Evolutionary conservation across 192 early-diverging fungal species (phyloP).

Genomic region (Irineochytrium annulatum): DNA sequence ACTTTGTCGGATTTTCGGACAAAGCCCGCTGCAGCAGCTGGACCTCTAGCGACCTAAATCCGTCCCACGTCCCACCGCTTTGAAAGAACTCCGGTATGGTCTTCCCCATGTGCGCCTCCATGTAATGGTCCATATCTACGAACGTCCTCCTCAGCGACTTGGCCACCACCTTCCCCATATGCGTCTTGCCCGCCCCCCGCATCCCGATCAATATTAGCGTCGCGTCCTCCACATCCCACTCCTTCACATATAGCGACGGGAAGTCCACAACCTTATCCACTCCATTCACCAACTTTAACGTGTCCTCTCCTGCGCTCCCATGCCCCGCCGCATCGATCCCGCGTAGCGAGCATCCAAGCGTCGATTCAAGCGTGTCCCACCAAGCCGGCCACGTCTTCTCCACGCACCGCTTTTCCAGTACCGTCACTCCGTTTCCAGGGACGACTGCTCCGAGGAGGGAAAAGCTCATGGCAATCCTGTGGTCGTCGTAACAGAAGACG

Average conservation of each 20-base stretch:
- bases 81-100: slow-evolving; percentile 79
- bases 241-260: neutral
- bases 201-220: slow-evolving; percentile 95
- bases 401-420: slow-evolving; percentile 94
- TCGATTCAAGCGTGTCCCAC: slow-evolving; percentile 92
- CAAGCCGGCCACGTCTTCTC: slow-evolving; percentile 99
- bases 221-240: slow-evolving; percentile 27
- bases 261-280: no score
- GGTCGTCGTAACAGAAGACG: slow-evolving; percentile 95
- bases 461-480: slow-evolving; percentile 97
- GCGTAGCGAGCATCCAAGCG: slow-evolving; percentile 57
- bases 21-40: slow-evolving; percentile 63
- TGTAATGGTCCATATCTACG: slow-evolving; percentile 82
- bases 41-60: slow-evolving; percentile 79
- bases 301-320: slow-evolving; percentile 8
- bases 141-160: slow-evolving; percentile 64
- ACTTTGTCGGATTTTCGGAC: slow-evolving; percentile 47
- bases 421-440: slow-evolving; percentile 13
- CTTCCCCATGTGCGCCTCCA: slow-evolving; percentile 66
- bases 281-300: no score
- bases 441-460: slow-evolving; percentile 54
- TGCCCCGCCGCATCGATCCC: slow-evolving; percentile 46
- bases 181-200: slow-evolving; percentile 95
- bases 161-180: slow-evolving; percentile 74
- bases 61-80: slow-evolving; percentile 74